Evolutionary conservation across 768 basidiomycete genomes (phyloP).

Genomic region (Gloeostereum incarnatum): DNA sequence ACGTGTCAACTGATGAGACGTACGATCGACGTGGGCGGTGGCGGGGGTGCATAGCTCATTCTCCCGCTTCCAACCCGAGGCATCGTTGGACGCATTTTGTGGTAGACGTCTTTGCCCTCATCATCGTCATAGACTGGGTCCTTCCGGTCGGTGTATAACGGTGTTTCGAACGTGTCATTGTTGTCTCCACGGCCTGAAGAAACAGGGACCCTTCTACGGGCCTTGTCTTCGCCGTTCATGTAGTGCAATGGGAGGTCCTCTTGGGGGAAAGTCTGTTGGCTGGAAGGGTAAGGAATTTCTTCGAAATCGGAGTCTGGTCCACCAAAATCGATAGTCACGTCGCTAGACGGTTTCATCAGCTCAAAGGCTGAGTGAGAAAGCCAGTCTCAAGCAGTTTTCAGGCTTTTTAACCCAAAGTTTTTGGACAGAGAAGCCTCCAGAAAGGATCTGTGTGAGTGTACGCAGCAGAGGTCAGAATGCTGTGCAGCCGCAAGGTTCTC

Average conservation of each 20-base stretch:
- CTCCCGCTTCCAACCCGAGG: constrained; percentile 48
- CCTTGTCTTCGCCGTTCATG: constrained; percentile 59
- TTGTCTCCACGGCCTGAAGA: constrained; percentile 7
- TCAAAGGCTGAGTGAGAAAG: too few relatives aligned
- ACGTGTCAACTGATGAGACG: too few relatives aligned
- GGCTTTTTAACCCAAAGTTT: too few relatives aligned
- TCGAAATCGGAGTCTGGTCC: constrained; percentile 57
- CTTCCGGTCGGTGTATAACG: constrained; percentile 6
- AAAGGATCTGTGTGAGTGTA: too few relatives aligned
- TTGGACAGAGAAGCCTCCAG: too few relatives aligned
- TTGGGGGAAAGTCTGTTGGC: constrained; percentile 29
- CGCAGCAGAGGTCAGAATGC: too few relatives aligned
- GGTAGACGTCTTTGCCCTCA: constrained; percentile 43
- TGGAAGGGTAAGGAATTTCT: constrained; percentile 51
- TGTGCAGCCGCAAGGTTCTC: too few relatives aligned
- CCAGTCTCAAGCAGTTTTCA: too few relatives aligned
- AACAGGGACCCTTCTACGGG: constrained; percentile 36
- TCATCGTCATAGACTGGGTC: constrained; percentile 23
- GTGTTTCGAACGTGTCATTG: constrained; percentile 8
- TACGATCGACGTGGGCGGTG: constrained; percentile 60
- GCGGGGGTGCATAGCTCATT: constrained; percentile 46
- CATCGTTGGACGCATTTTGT: constrained; percentile 30
- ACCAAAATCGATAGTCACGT: constrained; percentile 66
- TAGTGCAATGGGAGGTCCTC: constrained; percentile 41
- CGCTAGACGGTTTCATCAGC: constrained; percentile 55